Conservation (phyloP, 371 early-diverging fungal genomes). For the Mucor sp. region DNA sequence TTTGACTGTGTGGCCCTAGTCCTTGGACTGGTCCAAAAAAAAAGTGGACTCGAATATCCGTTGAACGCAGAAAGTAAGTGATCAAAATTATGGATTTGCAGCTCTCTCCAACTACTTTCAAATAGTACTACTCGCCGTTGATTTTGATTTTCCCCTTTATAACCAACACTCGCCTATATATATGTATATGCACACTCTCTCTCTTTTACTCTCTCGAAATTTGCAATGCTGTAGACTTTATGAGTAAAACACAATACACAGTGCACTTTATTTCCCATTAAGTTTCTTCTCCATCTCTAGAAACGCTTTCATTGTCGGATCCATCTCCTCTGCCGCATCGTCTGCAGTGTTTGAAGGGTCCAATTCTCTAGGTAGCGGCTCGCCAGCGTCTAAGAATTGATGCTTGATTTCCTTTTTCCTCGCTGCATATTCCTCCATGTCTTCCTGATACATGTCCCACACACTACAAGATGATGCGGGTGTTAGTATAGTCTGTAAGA, state of each 20-base stretch:
- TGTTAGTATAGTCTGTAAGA: too few species aligned
- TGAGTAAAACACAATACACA: neutral
- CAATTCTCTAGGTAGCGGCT: slow-evolving; percentile 29
- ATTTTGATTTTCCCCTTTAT: neutral
- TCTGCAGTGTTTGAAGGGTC: slow-evolving; percentile 6
- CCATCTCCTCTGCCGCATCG: slow-evolving; percentile 34
- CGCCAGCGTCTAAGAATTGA: slow-evolving; percentile 27
- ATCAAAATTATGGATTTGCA: too few species aligned
- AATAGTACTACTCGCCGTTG: too few species aligned
- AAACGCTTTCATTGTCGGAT: slow-evolving; percentile 51
- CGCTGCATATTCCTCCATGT: slow-evolving; percentile 41
- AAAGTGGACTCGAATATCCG: too few species aligned
- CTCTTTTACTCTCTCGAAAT: neutral
- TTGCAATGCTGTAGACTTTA: neutral
- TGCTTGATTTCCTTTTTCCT: slow-evolving; percentile 27
- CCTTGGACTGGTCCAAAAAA: too few species aligned
- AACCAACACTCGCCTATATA: neutral
- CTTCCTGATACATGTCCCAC: slow-evolving; percentile 51
- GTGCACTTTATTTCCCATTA: slow-evolving; percentile 4
- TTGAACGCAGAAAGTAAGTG: too few species aligned
- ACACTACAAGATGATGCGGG: slow-evolving; percentile 24
- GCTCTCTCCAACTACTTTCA: too few species aligned
- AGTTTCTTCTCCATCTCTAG: slow-evolving; percentile 45
- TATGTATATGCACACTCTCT: neutral
- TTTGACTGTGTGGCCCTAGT: too few species aligned